These are phyloP conservation scores for Alternaria longipes DNA, from an alignment of 2,329 filamentous ascomycete species.

Conservation along the genomic window DNA sequence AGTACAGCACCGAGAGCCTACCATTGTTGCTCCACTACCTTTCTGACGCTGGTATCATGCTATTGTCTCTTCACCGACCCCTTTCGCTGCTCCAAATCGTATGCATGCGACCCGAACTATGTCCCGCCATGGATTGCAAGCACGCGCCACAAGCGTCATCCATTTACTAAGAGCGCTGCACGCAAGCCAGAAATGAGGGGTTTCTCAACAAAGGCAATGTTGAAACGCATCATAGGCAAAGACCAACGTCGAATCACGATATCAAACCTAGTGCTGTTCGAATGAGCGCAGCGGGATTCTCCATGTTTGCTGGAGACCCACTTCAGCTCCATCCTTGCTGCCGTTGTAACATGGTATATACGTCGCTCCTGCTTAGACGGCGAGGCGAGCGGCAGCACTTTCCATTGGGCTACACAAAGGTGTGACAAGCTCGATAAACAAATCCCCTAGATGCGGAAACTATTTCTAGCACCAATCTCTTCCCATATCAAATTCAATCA, in stretches of 20 bases:
- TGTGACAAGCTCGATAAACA: not conserved
- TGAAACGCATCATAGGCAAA: not conserved
- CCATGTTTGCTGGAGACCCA: slow-evolving; percentile 2
- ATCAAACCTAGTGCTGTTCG: not conserved
- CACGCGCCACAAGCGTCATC: not conserved
- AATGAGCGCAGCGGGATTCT: not conserved
- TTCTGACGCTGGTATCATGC: not conserved
- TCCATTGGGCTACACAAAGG: slow-evolving; percentile 1
- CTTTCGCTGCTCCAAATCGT: not conserved
- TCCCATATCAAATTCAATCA: not conserved
- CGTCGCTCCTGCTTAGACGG: slow-evolving; percentile 2
- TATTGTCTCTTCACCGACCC: not conserved
- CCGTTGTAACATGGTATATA: slow-evolving; percentile 1
- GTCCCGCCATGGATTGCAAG: not conserved
- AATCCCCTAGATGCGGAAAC: not conserved
- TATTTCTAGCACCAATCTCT: not conserved
- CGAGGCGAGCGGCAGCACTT: slow-evolving; percentile 1
- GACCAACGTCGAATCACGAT: not conserved
- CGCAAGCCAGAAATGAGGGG: not conserved
- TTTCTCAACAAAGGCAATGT: not conserved
- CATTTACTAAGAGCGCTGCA: not conserved
- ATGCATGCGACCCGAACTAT: not conserved
- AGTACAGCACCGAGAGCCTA: not conserved
- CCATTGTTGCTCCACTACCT: not conserved
- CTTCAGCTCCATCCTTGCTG: slow-evolving; percentile 1